A percentile compares a stretch with the other conserved stretches of the same genome.
phyloP scores from a whole-genome alignment of 495 filamentous ascomycete species.

The Penicillium chermesinum region DNA sequence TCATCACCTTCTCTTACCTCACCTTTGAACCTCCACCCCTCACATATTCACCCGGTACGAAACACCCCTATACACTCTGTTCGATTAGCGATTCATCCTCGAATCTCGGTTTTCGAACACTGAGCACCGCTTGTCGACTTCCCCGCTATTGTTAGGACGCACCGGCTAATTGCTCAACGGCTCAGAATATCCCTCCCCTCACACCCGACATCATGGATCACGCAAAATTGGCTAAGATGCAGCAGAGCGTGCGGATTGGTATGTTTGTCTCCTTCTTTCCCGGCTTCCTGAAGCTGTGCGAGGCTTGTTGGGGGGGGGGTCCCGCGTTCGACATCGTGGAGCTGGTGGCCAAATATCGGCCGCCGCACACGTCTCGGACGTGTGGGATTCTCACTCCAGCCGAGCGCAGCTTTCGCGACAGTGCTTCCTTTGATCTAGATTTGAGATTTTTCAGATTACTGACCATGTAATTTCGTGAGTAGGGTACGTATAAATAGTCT shows the following conservation, averaged over 20 bases:
- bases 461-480: background rate
- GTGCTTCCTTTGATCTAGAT: background rate
- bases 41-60: slow-evolving; percentile 1
- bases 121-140: background rate
- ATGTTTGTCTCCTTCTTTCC: slow-evolving; percentile 27
- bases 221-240: slow-evolving; percentile 53
- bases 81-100: background rate
- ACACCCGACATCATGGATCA: slow-evolving; percentile 48
- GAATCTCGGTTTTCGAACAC: background rate
- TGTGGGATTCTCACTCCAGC: background rate
- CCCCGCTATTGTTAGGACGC: background rate
- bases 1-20: slow-evolving; percentile 5
- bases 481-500: slow-evolving; percentile 31
- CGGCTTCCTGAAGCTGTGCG: slow-evolving; percentile 5
- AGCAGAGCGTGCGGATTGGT: slow-evolving; percentile 54
- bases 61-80: background rate
- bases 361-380: background rate
- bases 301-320: slow-evolving; percentile 1
- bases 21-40: background rate
- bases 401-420: background rate
- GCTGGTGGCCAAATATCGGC: slow-evolving; percentile 1
- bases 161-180: slow-evolving; percentile 15
- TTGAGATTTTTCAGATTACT: background rate
- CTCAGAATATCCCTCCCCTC: slow-evolving; percentile 23
- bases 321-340: background rate